Conservation (phyloP, 768 basidiomycete species). For the Leccinum ochraceum region DNA sequence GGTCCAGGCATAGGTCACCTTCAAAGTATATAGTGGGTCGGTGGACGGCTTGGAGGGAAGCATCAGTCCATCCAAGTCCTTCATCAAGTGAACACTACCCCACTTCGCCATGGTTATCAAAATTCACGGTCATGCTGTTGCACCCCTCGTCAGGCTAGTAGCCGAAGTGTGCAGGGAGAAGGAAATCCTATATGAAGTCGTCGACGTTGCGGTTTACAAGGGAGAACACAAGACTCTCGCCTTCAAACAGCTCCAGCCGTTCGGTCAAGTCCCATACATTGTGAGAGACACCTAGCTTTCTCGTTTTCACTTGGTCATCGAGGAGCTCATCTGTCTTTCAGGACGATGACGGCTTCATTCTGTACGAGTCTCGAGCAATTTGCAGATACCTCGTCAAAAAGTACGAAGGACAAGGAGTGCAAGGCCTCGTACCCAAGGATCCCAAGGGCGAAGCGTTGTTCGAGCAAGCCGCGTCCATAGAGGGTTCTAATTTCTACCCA, state of each 20-base stretch:
- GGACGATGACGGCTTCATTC: background rate
- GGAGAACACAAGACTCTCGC: background rate
- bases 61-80: background rate
- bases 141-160: slow-evolving; percentile 43
- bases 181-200: slow-evolving; percentile 40
- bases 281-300: slow-evolving; percentile 7
- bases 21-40: slow-evolving; percentile 6
- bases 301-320: background rate
- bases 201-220: slow-evolving; percentile 18
- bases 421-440: slow-evolving; percentile 20
- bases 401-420: slow-evolving; percentile 24
- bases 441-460: slow-evolving; percentile 18
- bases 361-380: background rate
- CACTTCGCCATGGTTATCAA: slow-evolving; percentile 42
- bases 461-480: slow-evolving; percentile 21
- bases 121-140: slow-evolving; percentile 40
- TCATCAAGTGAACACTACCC: background rate
- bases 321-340: background rate
- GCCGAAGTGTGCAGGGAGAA: slow-evolving; percentile 41
- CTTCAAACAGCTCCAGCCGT: slow-evolving; percentile 19
- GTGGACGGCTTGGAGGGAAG: background rate
- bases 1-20: background rate
- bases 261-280: background rate
- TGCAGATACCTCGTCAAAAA: slow-evolving; percentile 31
- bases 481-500: slow-evolving; percentile 46